These are phyloP conservation scores for Solanum infundibuliforme DNA, from an alignment of 257 asterid species.

Conservation along the genomic window DNA sequence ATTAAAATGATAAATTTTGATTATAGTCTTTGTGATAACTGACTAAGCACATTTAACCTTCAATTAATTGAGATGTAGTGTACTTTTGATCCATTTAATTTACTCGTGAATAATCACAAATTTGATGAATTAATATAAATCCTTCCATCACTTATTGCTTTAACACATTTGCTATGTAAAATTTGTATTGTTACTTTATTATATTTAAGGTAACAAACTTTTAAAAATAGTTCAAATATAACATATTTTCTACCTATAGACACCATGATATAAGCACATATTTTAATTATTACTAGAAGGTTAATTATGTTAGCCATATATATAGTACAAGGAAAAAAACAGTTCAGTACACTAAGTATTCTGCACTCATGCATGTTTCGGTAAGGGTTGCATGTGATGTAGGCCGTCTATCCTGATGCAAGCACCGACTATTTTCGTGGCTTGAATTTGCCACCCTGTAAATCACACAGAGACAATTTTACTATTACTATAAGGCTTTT, in stretches of 20 bases:
- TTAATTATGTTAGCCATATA: not conserved
- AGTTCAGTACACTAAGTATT: not conserved
- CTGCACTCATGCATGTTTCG: fast-evolving
- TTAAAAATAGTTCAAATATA: not conserved
- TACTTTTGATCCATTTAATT: not conserved
- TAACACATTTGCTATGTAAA: not conserved
- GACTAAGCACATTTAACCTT: not conserved
- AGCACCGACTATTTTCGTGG: fast-evolving
- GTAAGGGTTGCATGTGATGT: not conserved
- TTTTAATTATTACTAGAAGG: not conserved
- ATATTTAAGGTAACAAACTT: not conserved
- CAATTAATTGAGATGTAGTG: not conserved
- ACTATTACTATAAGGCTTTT: fast-evolving
- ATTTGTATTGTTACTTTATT: not conserved
- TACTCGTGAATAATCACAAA: not conserved
- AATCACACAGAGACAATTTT: not conserved
- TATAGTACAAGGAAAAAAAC: not conserved
- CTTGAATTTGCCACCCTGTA: fast-evolving
- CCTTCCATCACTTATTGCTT: not conserved
- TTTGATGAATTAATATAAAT: not conserved
- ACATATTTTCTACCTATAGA: not conserved
- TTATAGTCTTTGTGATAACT: not conserved
- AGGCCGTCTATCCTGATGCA: not conserved
- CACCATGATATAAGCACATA: not conserved
- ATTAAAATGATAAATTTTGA: not conserved